phyloP scores from a whole-genome alignment of 768 basidiomycete genomes.

The Ramaria rubella region DNA sequence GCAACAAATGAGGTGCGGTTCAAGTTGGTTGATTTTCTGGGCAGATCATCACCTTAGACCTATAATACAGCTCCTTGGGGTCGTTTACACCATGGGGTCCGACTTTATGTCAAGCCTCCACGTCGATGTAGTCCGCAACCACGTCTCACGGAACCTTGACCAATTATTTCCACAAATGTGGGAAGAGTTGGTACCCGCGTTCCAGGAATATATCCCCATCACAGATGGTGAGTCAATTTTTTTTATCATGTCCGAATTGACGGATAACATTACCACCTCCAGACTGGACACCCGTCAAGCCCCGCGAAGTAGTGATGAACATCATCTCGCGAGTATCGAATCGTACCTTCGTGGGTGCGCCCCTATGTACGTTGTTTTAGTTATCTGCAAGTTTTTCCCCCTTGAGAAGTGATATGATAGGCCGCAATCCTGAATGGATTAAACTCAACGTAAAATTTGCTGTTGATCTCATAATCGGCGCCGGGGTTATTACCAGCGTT shows the following conservation, averaged over 20 bases:
- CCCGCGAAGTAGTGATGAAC: slow-evolving; percentile 21
- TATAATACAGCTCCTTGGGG: slow-evolving; percentile 28
- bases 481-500: neutral
- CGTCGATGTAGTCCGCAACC: slow-evolving; percentile 22
- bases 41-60: neutral
- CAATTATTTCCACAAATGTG: slow-evolving; percentile 34
- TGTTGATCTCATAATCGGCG: neutral
- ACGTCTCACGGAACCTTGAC: slow-evolving; percentile 34
- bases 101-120: slow-evolving; percentile 25
- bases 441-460: slow-evolving; percentile 6
- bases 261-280: no score
- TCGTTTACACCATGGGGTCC: slow-evolving; percentile 32
- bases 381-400: neutral
- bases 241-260: neutral
- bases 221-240: slow-evolving; percentile 10
- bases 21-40: neutral
- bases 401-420: neutral
- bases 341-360: slow-evolving; percentile 44
- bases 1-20: slow-evolving; percentile 6
- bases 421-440: slow-evolving; percentile 10
- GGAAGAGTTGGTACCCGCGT: slow-evolving; percentile 38
- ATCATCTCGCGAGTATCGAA: slow-evolving; percentile 38
- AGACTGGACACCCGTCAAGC: slow-evolving; percentile 30
- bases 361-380: slow-evolving; percentile 34
- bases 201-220: slow-evolving; percentile 31